A percentile compares a stretch with the other conserved stretches of the same genome.
Conservation (phyloP, 805 yeast species). For the Myxozyma neglecta region DNA sequence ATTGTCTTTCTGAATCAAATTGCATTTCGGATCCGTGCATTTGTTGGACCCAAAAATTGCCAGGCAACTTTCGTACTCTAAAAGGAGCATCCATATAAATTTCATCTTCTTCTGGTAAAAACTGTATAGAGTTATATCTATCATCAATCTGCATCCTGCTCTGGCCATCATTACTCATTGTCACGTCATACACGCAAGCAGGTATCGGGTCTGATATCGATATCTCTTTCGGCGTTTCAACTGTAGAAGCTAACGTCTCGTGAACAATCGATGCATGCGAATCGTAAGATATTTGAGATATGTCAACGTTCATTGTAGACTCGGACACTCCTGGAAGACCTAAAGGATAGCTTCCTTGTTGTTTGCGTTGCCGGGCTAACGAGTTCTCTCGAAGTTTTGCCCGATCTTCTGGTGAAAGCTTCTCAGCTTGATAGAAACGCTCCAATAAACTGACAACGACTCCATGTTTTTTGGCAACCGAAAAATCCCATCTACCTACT, state of each 20-base stretch:
- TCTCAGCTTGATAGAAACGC: constrained; percentile 20
- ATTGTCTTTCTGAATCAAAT: neutral
- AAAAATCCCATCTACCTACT: constrained; percentile 16
- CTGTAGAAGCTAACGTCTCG: neutral
- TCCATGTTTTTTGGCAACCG: constrained; percentile 21
- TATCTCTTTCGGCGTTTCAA: neutral
- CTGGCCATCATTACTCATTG: neutral
- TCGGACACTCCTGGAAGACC: constrained; percentile 14
- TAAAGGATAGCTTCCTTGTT: neutral
- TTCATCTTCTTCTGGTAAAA: constrained; percentile 30
- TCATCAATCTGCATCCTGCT: constrained; percentile 1
- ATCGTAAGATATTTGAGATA: constrained; percentile 2
- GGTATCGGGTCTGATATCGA: constrained; percentile 4
- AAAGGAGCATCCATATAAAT: constrained; percentile 27
- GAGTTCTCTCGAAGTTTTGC: constrained; percentile 6
- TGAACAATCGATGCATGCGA: constrained; percentile 13
- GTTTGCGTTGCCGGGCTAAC: constrained; percentile 1
- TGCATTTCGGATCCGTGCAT: neutral
- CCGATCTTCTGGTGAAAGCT: constrained; percentile 25
- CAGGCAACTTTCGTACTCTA: constrained; percentile 21
- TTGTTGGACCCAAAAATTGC: constrained; percentile 20
- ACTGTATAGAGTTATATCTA: constrained; percentile 1
- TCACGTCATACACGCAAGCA: neutral
- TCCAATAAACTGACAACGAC: constrained; percentile 20
- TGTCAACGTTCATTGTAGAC: constrained; percentile 9